Conservation (phyloP, 192 early-diverging fungal genomes). For the Geosiphon pyriformis region DNA sequence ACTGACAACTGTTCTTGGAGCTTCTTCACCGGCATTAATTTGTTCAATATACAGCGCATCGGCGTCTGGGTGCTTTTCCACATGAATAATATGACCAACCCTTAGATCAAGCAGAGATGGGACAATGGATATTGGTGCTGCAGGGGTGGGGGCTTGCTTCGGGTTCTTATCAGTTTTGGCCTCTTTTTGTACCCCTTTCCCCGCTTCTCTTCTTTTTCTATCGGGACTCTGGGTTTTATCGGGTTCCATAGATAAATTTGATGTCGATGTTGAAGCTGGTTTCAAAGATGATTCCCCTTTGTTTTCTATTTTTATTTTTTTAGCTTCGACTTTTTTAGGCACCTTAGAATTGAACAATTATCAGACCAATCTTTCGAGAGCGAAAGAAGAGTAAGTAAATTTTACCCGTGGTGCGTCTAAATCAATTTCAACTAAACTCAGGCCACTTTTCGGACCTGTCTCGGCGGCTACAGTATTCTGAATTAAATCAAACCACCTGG, state of each 20-base stretch:
- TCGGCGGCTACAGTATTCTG: constrained; percentile 55
- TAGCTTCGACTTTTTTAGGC: constrained; percentile 22
- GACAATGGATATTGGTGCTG: constrained; percentile 43
- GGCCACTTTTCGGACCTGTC: constrained; percentile 38
- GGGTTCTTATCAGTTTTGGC: constrained; percentile 55
- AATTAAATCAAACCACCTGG: constrained; percentile 76
- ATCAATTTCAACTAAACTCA: constrained; percentile 47
- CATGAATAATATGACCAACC: constrained; percentile 81
- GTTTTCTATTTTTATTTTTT: constrained; percentile 36
- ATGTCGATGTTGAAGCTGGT: constrained; percentile 24
- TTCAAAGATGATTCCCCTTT: constrained; percentile 22
- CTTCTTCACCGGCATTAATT: constrained; percentile 84
- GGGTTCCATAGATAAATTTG: constrained; percentile 48
- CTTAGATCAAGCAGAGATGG: constrained; percentile 88
- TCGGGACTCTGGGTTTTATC: constrained; percentile 35
- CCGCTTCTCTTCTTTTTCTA: constrained; percentile 29
- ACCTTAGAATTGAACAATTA: constrained; percentile 4
- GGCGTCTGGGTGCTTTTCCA: constrained; percentile 89
- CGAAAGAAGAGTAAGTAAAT: constrained; percentile 10
- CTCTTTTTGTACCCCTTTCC: constrained; percentile 35
- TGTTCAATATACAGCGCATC: constrained; percentile 95
- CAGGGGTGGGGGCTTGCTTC: constrained; percentile 45
- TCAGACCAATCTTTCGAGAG: too few species aligned
- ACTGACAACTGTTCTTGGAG: constrained; percentile 82
- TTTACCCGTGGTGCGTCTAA: constrained; percentile 41